Conservation (phyloP, 331 rosid species). For the Pyracantha coccinea region DNA sequence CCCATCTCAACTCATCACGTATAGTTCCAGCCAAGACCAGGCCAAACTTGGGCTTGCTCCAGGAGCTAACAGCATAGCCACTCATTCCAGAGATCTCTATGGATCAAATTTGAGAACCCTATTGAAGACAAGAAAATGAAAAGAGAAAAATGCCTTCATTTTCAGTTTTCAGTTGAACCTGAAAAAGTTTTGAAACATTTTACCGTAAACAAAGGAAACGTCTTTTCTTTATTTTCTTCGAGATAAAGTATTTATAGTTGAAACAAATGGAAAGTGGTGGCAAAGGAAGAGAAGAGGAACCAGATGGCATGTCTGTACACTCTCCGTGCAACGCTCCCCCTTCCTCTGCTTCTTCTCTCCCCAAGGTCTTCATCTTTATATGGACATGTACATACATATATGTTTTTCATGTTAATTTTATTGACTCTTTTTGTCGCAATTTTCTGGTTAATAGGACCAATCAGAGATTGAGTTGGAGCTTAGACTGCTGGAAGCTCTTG, state of each 20-base stretch:
- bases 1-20: no score
- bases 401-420: not conserved
- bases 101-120: constrained; percentile 2
- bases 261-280: constrained; percentile 27
- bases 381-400: not conserved
- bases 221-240: no score
- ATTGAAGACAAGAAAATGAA: not conserved
- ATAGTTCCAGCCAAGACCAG: not conserved
- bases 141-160: not conserved
- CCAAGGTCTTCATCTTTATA: constrained; percentile 41
- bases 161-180: not conserved
- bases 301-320: constrained; percentile 88
- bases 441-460: constrained; percentile 43
- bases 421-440: not conserved
- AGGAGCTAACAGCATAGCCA: not conserved
- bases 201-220: constrained; percentile 7
- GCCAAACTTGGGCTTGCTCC: not conserved
- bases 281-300: constrained; percentile 65
- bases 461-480: constrained; percentile 87
- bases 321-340: constrained; percentile 97
- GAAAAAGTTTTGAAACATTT: no score
- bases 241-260: no score
- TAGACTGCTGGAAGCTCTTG: constrained; percentile 67
- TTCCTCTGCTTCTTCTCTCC: constrained; percentile 89
- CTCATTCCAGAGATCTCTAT: not conserved